Base-by-base conservation (phyloP, 1,284 basidiomycete genomes). In the Mycena citricolor region DNA sequence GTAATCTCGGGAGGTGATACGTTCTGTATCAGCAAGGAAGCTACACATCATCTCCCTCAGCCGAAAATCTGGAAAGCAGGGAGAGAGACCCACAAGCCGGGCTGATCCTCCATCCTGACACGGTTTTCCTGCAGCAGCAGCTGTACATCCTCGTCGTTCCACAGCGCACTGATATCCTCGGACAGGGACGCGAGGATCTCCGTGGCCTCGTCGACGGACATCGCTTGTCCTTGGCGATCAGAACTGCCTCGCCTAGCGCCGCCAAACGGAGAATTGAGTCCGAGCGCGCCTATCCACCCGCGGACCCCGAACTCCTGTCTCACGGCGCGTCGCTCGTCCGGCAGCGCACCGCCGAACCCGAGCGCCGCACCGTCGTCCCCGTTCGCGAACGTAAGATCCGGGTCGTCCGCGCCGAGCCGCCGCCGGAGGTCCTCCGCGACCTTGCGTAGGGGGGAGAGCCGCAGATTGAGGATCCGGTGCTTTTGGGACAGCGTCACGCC, bases 1-100 rank as follows among this genome's bases (percentile, higher is more conserved):
- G 65, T 95, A 98, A 62, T 77, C 74, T 12, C 79, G 73, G 13
- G 79, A 68, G 1, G 90, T 79, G 61, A 98, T 90, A 24, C 93
- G 82, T 39, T 83, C 78, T 38, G 97, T 58, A 8, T 73, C 73
- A 56, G 78, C 69, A 25, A 81, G 60, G 59, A 80, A 81, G 56
- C 77, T 81, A 19, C 29, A 32, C 23, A 40, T 20, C 37, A 24
- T 10, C 44, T 10, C 21, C 28, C 8, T 32, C 17, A 29, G 12
- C 16, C 26, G 13, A 22, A 45, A 12, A 8, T 41, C 14, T 10
- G n/a, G n/a, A 40, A 39, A 51, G 32, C 28, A 38, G 19, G 22
- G 23, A 13, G 19, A 26, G 21, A 25, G 10, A 72, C 80, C 53
- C 51, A 86, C 84, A 86, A 87, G 44, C 80, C 80, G 14, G 79